Conservation (phyloP, 2,329 filamentous ascomycete genomes). For the Delphinella strobiligena region DNA sequence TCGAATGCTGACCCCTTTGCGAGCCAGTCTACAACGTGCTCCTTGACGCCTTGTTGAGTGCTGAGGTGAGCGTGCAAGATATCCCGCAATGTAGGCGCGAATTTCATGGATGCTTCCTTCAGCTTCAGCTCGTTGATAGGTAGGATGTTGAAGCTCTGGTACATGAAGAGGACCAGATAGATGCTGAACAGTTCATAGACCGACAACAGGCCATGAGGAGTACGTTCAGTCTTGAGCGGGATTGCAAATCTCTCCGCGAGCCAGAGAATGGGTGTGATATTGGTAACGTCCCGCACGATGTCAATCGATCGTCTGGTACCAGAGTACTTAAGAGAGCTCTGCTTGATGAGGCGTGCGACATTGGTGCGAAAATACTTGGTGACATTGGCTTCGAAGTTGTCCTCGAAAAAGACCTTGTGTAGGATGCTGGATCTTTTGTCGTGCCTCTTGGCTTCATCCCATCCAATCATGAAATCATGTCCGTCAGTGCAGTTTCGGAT, state of each 20-base stretch:
- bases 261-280: conserved; percentile 52
- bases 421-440: conserved; percentile 29
- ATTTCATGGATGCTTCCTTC: conserved; percentile 31
- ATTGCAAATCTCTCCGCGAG: conserved; percentile 53
- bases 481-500: conserved; percentile 31
- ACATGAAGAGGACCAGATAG: conserved; percentile 35
- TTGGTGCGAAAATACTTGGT: conserved; percentile 32
- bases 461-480: conserved; percentile 37
- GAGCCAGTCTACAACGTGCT: conserved; percentile 34
- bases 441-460: conserved; percentile 31
- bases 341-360: conserved; percentile 32
- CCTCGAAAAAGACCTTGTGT: conserved; percentile 35
- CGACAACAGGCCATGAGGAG: conserved; percentile 44
- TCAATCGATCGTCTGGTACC: conserved; percentile 35
- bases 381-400: conserved; percentile 31
- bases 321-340: conserved; percentile 35
- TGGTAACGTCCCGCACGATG: conserved; percentile 54
- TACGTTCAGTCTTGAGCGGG: conserved; percentile 51
- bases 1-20: conserved; percentile 38
- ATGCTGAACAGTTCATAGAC: conserved; percentile 35
- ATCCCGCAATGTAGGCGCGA: conserved; percentile 24
- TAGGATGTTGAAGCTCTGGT: conserved; percentile 43
- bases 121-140: conserved; percentile 38
- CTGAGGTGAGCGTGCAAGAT: conserved; percentile 35
- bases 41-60: conserved; percentile 31